phyloP scores from a whole-genome alignment of 345 rosid genomes.

The Sisymbrium irio region DNA sequence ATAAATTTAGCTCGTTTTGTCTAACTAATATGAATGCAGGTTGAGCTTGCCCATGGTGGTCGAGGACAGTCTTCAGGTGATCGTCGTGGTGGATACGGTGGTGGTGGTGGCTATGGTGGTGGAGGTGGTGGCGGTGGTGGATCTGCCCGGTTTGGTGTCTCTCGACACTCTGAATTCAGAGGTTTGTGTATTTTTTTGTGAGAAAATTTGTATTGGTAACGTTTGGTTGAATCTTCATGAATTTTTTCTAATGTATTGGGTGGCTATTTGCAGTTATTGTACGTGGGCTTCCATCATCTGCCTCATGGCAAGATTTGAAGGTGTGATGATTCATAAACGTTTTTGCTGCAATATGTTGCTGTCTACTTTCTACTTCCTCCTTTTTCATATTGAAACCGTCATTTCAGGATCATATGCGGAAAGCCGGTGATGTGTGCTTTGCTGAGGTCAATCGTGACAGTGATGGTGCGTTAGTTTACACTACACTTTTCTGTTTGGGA shows the following conservation, averaged over 20 bases:
- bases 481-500: too few species aligned
- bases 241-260: neutral
- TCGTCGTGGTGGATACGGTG: conserved; percentile 60
- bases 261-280: conserved; percentile 62
- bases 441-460: conserved; percentile 89
- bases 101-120: conserved; percentile 30
- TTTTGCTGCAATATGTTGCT: neutral
- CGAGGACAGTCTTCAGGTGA: conserved; percentile 75
- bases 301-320: conserved; percentile 99
- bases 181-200: conserved; percentile 43
- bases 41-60: conserved; percentile 99
- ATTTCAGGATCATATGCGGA: conserved; percentile 91
- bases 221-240: neutral
- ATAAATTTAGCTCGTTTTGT: neutral
- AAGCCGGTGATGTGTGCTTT: conserved; percentile 96
- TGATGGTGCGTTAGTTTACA: conserved; percentile 51
- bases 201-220: neutral
- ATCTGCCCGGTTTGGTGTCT: conserved; percentile 53
- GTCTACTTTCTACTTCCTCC: neutral
- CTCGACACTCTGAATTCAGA: conserved; percentile 92
- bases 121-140: conserved; percentile 43
- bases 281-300: conserved; percentile 88
- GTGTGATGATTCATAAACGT: conserved; percentile 31
- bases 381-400: conserved; percentile 11
- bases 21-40: conserved; percentile 45